Evolutionary conservation across 805 yeast genomes (phyloP), one percentile per base, ranked within the genome.

Genomic region (Wickerhamomyces hampshirensis): DNA sequence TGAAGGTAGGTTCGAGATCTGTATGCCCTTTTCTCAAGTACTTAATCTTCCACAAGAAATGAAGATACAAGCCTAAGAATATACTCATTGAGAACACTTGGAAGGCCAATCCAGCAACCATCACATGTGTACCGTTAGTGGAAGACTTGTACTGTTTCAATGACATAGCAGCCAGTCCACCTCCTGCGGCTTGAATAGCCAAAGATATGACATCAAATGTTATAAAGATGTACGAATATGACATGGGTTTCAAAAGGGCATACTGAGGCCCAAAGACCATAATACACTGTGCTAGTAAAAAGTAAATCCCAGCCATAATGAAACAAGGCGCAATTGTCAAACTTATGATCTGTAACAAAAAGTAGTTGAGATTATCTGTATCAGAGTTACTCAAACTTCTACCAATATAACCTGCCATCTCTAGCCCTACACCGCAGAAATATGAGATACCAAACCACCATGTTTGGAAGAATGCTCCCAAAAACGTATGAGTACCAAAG

Each of bases 321-420:
- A 87, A 82, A 15, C 85, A 86, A 0, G 96, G 96, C 0, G 86
- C 91, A 32, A 87, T 59, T 0, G 91, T 84, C 38, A 86, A 61
- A 49, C 80, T 68, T 37, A 79, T 71, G 44, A 81, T 71, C 56
- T 87, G 94, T 48, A 79, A 59, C 29, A 82, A 51, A 51, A 68
- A 87, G 19, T 67, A 62, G 34, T 68, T 56, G 28, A 59, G 44
- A 26, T 60, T 50, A 12, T 43, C 26, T 2, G 57, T 53, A 44
- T 71, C 53, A 30, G 53, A 44, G 14, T 69, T 66, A 2, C 80
- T 66, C 37, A 71, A 45, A 2, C 69, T 53, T 36, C 95, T 62
- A 4, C 79, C 86, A 7, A 71, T 55, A 53, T 82, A 87, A 1
- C 95, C 95, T 1, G 74, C 60, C 31, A 78, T 60, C 58, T 85